Conservation (phyloP, 805 yeast genomes). For the Metschnikowia borealis region DNA sequence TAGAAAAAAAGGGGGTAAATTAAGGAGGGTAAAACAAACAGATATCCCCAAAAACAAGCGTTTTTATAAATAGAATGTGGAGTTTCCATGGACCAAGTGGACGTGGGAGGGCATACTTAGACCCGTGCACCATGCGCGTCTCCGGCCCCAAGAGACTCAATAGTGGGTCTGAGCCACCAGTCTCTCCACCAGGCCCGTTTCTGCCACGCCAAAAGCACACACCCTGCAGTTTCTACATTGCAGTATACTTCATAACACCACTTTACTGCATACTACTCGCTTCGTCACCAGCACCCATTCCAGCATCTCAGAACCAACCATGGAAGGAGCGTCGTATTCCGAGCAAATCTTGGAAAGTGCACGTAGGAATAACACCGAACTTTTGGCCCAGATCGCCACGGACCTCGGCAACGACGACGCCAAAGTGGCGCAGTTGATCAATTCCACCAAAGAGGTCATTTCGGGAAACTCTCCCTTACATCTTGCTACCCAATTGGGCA, state of each 20-base stretch:
- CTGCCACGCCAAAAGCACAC: neutral
- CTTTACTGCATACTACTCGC: no score
- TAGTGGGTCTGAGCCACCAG: no score
- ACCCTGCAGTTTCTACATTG: neutral
- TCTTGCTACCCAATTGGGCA: constrained; percentile 75
- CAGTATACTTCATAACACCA: no score
- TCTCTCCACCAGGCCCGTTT: neutral
- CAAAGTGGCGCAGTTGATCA: constrained; percentile 50
- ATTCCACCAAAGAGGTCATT: constrained; percentile 61
- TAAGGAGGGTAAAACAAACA: no score
- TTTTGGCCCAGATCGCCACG: constrained; percentile 54
- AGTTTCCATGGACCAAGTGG: no score
- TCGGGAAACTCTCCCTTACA: constrained; percentile 80
- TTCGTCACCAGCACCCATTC: neutral
- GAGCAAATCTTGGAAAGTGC: constrained; percentile 83
- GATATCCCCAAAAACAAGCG: no score
- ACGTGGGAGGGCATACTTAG: neutral
- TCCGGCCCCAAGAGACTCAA: neutral
- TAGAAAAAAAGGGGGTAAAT: no score
- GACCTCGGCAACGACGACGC: constrained; percentile 38
- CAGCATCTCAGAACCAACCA: neutral
- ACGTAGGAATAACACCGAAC: constrained; percentile 81
- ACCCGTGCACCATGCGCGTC: constrained; percentile 2
- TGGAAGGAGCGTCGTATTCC: constrained; percentile 63
- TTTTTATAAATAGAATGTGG: no score